These are phyloP conservation scores for Pichiaceae sp. DNA, from an alignment of 1,139 yeast species.

Conservation along the genomic window DNA sequence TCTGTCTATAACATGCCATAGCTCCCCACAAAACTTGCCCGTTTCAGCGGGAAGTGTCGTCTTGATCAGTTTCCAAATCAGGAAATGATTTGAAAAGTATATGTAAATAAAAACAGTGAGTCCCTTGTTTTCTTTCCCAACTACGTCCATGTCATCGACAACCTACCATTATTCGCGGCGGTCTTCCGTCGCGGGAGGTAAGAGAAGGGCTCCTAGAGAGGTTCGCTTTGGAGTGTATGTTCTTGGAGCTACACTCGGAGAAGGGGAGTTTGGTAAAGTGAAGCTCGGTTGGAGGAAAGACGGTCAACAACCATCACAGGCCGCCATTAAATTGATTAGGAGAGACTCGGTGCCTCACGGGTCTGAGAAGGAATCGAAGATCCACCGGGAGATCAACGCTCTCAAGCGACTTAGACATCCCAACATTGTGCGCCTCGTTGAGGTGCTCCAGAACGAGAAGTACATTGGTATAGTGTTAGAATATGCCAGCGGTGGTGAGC, in stretches of 20 bases:
- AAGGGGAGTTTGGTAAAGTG: constrained; percentile 97
- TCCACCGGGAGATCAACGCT: constrained; percentile 89
- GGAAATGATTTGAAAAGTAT: too few species aligned
- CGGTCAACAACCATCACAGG: constrained; percentile 71
- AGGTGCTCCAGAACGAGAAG: constrained; percentile 87
- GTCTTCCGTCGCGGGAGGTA: constrained; percentile 1
- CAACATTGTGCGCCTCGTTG: constrained; percentile 83
- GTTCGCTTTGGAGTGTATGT: constrained; percentile 81
- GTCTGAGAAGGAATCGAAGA: constrained; percentile 78
- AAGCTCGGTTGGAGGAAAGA: constrained; percentile 94
- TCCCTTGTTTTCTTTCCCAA: background rate
- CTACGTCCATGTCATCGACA: background rate
- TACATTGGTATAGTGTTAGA: constrained; percentile 94
- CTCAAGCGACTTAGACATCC: constrained; percentile 83
- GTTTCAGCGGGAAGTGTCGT: too few species aligned
- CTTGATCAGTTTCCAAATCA: too few species aligned
- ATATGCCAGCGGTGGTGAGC: constrained; percentile 96
- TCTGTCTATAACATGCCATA: too few species aligned
- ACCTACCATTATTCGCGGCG: constrained; percentile 7
- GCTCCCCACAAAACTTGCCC: too few species aligned
- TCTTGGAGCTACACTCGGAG: constrained; percentile 91
- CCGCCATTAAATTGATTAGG: constrained; percentile 86
- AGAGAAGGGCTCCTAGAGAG: constrained; percentile 35
- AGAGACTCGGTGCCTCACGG: constrained; percentile 80
- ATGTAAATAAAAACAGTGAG: too few species aligned